A percentile compares a stretch with the other conserved stretches of the same genome.
phyloP scores from a whole-genome alignment of 129 eudicot species.

The Artemisia argyi region DNA sequence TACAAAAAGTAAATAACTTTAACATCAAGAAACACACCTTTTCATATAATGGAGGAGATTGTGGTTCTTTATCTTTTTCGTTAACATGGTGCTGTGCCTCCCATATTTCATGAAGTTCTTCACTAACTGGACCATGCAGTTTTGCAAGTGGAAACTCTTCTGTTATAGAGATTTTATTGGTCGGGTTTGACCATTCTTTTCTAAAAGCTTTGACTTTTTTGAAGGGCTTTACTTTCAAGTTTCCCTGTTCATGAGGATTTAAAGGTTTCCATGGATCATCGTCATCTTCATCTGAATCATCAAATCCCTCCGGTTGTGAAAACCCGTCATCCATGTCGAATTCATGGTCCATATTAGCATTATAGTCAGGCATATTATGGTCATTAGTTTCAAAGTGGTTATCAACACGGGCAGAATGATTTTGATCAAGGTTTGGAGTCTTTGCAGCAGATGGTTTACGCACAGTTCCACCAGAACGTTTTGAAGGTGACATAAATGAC shows the following conservation, averaged over 20 bases:
- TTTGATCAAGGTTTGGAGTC: conserved; percentile 35
- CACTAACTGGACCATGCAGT: conserved; percentile 66
- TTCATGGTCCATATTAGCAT: conserved; percentile 38
- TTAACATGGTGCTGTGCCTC: conserved; percentile 40
- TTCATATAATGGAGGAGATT: conserved; percentile 63
- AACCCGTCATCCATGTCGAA: conserved; percentile 54
- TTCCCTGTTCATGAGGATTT: conserved; percentile 94
- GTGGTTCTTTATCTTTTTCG: conserved; percentile 38
- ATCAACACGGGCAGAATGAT: conserved; percentile 37
- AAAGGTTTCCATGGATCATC: conserved; percentile 95
- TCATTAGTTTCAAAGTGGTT: conserved; percentile 36
- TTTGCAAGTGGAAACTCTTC: conserved; percentile 81
- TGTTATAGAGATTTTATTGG: conserved; percentile 33
- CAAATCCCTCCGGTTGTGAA: conserved; percentile 48
- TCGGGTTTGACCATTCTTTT: conserved; percentile 37
- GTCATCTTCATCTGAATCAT: conserved; percentile 52
- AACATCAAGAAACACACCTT: conserved; percentile 53
- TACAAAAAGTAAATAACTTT: conserved; percentile 1
- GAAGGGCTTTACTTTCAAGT: conserved; percentile 78
- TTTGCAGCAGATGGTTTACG: conserved; percentile 50
- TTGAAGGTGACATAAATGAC: conserved; percentile 64
- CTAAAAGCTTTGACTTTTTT: conserved; percentile 61
- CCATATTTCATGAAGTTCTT: conserved; percentile 70
- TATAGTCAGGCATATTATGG: conserved; percentile 29
- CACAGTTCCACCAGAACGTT: conserved; percentile 54